phyloP scores from a whole-genome alignment of 2,329 filamentous ascomycete species.

The Fusarium piperis region DNA sequence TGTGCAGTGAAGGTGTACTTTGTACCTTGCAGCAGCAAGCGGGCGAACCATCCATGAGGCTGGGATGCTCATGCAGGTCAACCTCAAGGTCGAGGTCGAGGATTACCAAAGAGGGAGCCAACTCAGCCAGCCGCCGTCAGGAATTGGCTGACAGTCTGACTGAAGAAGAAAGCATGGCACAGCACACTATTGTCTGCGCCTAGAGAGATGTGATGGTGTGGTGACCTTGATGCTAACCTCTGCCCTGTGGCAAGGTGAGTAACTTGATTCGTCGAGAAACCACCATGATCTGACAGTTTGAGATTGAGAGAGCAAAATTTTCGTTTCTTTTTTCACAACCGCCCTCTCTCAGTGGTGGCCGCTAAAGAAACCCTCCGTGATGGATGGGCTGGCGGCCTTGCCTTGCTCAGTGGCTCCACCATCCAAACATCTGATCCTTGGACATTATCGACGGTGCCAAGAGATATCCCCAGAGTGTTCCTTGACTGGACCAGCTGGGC shows the following conservation, averaged over 20 bases:
- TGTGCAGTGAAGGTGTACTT: background rate
- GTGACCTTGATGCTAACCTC: slow-evolving; percentile 17
- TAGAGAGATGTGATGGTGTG: slow-evolving; percentile 16
- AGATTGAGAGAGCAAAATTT: slow-evolving; percentile 24
- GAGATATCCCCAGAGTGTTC: slow-evolving; percentile 42
- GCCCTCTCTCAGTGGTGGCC: slow-evolving; percentile 8
- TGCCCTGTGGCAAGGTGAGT: slow-evolving; percentile 26
- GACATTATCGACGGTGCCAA: slow-evolving; percentile 35
- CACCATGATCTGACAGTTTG: slow-evolving; percentile 38
- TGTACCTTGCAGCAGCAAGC: slow-evolving; percentile 30
- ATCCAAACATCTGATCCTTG: slow-evolving; percentile 27
- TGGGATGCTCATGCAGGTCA: slow-evolving; percentile 33
- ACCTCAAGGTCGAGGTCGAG: slow-evolving; percentile 8
- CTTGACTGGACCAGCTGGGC: background rate
- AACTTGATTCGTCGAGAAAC: slow-evolving; percentile 31
- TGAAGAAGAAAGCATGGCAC: slow-evolving; percentile 1
- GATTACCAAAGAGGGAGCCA: slow-evolving; percentile 27
- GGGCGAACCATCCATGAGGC: slow-evolving; percentile 4
- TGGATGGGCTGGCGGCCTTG: background rate
- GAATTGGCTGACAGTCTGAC: slow-evolving; percentile 20
- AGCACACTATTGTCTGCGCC: background rate
- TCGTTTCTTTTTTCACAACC: slow-evolving; percentile 16
- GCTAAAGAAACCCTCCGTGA: slow-evolving; percentile 22
- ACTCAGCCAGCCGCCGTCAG: slow-evolving; percentile 26
- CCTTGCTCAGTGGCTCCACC: slow-evolving; percentile 18